These are phyloP conservation scores for Hypseocharis bilobata DNA, from an alignment of 441 rosid species.

Conservation along the genomic window DNA sequence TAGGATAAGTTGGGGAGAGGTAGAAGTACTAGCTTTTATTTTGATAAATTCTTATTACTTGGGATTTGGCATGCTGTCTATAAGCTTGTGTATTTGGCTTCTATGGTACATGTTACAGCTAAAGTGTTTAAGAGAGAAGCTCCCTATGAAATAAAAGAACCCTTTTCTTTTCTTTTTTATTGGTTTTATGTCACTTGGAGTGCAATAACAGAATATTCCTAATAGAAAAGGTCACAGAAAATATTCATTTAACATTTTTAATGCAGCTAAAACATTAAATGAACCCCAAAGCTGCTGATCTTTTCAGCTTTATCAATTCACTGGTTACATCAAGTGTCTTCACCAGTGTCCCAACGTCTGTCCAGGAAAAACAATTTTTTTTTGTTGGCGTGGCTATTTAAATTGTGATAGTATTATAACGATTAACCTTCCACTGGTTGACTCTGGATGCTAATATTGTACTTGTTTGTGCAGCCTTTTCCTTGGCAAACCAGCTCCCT, in stretches of 20 bases:
- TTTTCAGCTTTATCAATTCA: neutral
- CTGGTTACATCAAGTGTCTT: neutral
- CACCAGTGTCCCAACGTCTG: neutral
- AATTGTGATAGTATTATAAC: neutral
- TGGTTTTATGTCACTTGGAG: neutral
- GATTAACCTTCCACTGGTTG: neutral
- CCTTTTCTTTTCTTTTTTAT: no score
- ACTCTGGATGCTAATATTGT: constrained; percentile 4
- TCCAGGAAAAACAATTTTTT: neutral
- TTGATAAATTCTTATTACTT: neutral
- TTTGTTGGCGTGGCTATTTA: neutral
- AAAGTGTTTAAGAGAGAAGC: neutral
- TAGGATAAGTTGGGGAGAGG: no score
- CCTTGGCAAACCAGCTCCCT: constrained; percentile 71
- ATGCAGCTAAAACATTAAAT: neutral
- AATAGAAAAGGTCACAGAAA: no score
- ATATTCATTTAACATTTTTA: neutral
- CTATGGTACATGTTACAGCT: neutral
- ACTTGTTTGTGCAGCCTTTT: constrained; percentile 57
- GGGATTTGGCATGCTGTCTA: neutral
- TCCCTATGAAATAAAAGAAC: neutral
- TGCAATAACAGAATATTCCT: neutral
- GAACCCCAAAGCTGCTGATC: neutral
- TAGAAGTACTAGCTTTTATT: no score
- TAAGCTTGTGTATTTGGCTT: neutral